A percentile compares a stretch with the other conserved stretches of the same genome.
Conservation (phyloP, 2,329 filamentous ascomycete genomes). For the Leptographium procerum region DNA sequence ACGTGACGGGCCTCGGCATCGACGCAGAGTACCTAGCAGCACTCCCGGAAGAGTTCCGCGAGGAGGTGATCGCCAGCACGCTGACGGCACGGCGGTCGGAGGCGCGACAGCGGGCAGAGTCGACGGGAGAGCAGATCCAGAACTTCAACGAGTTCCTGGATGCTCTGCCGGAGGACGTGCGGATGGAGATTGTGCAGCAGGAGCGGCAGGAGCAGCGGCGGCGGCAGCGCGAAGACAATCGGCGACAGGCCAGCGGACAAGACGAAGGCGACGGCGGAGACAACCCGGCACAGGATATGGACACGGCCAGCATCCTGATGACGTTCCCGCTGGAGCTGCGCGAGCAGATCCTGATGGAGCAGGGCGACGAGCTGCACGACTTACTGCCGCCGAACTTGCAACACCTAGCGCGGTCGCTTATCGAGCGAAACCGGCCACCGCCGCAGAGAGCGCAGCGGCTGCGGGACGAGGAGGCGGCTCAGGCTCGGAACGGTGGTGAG, state of each 20-base stretch:
- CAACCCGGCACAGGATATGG: slow-evolving; percentile 55
- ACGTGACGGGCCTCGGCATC: slow-evolving; percentile 90
- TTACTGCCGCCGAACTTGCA: slow-evolving; percentile 77
- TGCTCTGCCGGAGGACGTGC: slow-evolving; percentile 80
- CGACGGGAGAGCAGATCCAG: slow-evolving; percentile 61
- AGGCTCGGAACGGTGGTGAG: neutral
- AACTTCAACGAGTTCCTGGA: slow-evolving; percentile 92
- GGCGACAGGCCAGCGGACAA: slow-evolving; percentile 41
- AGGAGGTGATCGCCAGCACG: slow-evolving; percentile 90
- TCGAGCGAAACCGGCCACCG: slow-evolving; percentile 24
- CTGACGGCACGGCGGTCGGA: slow-evolving; percentile 73
- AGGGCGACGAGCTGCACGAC: slow-evolving; percentile 77
- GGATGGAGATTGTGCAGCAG: slow-evolving; percentile 80
- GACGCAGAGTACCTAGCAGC: slow-evolving; percentile 90
- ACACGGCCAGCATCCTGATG: slow-evolving; percentile 81
- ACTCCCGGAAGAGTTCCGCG: slow-evolving; percentile 91
- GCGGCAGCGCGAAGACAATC: slow-evolving; percentile 71
- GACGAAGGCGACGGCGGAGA: neutral
- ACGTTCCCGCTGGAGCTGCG: slow-evolving; percentile 78
- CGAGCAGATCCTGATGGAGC: slow-evolving; percentile 79
- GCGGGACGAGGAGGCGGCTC: slow-evolving; percentile 13
- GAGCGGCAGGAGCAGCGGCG: slow-evolving; percentile 82
- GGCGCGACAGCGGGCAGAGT: slow-evolving; percentile 53
- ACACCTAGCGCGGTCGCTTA: slow-evolving; percentile 68
- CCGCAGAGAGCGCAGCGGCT: slow-evolving; percentile 19